Conservation (phyloP, 345 rosid genomes). For the Linum usitatissimum region DNA sequence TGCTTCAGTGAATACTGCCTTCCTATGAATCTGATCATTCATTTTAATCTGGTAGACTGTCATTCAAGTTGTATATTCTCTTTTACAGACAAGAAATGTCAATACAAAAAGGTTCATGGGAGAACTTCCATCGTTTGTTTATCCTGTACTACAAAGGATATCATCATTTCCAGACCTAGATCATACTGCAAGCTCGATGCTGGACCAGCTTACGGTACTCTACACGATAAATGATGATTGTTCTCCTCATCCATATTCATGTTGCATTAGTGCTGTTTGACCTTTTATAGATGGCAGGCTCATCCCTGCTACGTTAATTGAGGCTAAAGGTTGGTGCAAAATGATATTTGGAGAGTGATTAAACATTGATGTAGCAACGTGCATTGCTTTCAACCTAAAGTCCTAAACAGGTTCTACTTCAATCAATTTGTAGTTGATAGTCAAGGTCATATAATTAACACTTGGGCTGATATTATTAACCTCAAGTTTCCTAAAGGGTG, state of each 20-base stretch:
- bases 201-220: slow-evolving; percentile 80
- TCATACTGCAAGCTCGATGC: slow-evolving; percentile 25
- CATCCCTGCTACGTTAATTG: neutral
- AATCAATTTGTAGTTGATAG: no score
- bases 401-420: no score
- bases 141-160: slow-evolving; percentile 48
- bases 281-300: neutral
- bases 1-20: neutral
- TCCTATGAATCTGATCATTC: no score
- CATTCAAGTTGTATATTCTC: slow-evolving; percentile 5
- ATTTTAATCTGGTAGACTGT: neutral
- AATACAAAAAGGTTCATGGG: slow-evolving; percentile 59
- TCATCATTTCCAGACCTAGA: slow-evolving; percentile 28
- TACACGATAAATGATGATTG: neutral
- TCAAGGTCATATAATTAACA: no score
- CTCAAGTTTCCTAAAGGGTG: neutral
- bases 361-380: neutral
- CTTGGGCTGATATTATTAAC: no score
- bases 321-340: slow-evolving; percentile 10
- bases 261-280: no score
- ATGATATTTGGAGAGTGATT: neutral
- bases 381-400: neutral
- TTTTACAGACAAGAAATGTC: slow-evolving; percentile 61
- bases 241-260: no score
- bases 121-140: slow-evolving; percentile 67